phyloP scores from a whole-genome alignment of 2,329 filamentous ascomycete species.

The Sclerotinia nivalis region DNA sequence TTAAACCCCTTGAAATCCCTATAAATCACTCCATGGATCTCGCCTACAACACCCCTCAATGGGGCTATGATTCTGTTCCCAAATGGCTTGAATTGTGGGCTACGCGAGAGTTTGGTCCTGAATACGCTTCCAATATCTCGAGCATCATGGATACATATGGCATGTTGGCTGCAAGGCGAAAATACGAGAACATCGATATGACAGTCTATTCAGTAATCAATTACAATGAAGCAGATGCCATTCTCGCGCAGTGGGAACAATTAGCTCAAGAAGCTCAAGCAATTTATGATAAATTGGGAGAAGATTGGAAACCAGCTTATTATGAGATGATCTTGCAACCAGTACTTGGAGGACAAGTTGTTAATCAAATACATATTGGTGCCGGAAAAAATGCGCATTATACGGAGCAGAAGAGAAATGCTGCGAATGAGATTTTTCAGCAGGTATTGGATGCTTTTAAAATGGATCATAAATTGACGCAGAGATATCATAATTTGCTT shows the following conservation, averaged over 20 bases:
- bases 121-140: slow-evolving; percentile 51
- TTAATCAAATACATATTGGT: slow-evolving; percentile 55
- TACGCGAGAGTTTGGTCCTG: slow-evolving; percentile 55
- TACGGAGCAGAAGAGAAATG: slow-evolving; percentile 56
- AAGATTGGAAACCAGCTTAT: slow-evolving; percentile 56
- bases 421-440: slow-evolving; percentile 55
- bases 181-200: slow-evolving; percentile 62
- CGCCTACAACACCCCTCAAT: slow-evolving; percentile 62
- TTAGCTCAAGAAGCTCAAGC: slow-evolving; percentile 56
- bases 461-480: slow-evolving; percentile 57
- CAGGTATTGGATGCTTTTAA: slow-evolving; percentile 55
- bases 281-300: slow-evolving; percentile 56
- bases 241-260: slow-evolving; percentile 56
- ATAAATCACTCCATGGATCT: slow-evolving; percentile 68
- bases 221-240: slow-evolving; percentile 62
- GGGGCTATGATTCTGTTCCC: slow-evolving; percentile 55
- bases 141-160: slow-evolving; percentile 57
- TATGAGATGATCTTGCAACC: slow-evolving; percentile 65
- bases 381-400: slow-evolving; percentile 56
- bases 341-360: slow-evolving; percentile 56
- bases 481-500: slow-evolving; percentile 57
- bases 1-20: slow-evolving; percentile 62
- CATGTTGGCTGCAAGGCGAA: slow-evolving; percentile 57
- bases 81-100: slow-evolving; percentile 60
- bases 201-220: slow-evolving; percentile 61